Evolutionary conservation across 106 monocot species (phyloP).

Genomic region (Allium cepa): DNA sequence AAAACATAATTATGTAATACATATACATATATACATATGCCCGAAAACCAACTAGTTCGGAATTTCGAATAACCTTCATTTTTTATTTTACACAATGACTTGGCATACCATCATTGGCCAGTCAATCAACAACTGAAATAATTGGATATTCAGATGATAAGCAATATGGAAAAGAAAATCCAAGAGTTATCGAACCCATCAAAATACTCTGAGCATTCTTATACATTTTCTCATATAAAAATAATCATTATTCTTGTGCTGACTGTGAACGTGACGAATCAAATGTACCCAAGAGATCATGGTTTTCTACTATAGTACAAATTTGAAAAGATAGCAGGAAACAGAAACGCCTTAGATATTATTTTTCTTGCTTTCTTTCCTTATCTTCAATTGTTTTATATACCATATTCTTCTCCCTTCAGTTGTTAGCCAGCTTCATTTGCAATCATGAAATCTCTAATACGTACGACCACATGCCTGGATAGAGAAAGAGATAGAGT

Average conservation of each 20-base stretch:
- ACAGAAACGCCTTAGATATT: neutral
- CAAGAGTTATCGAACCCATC: neutral
- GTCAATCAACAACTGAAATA: neutral
- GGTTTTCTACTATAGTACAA: neutral
- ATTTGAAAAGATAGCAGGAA: neutral
- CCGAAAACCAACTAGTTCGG: too few species aligned
- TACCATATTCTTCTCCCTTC: neutral
- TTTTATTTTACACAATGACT: neutral
- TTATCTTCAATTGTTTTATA: neutral
- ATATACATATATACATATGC: too few species aligned
- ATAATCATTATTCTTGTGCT: neutral
- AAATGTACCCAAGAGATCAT: neutral
- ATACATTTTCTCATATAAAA: neutral
- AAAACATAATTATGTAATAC: neutral
- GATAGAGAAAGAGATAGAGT: neutral
- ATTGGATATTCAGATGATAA: constrained; percentile 6
- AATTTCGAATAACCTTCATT: neutral
- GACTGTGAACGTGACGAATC: neutral
- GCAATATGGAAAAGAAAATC: neutral
- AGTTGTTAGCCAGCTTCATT: constrained; percentile 6
- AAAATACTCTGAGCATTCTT: neutral
- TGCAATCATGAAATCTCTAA: neutral
- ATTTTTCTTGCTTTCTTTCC: neutral
- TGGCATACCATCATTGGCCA: neutral
- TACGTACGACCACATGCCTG: constrained; percentile 1